Base-by-base conservation (phyloP, 1,284 basidiomycete species). In the Heterobasidion parviporum region DNA sequence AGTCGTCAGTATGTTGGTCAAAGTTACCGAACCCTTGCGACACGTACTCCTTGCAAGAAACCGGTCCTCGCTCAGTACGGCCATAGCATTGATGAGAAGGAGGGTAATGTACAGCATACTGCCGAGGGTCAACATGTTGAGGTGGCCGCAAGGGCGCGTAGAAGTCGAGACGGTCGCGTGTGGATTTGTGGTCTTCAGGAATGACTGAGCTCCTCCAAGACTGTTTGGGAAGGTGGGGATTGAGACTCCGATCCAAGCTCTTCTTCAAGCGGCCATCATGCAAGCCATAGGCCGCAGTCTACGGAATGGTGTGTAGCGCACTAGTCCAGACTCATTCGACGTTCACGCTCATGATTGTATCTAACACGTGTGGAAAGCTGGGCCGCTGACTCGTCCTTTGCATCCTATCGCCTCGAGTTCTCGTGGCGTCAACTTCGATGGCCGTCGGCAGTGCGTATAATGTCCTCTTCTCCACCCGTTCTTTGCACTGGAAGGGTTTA, bases 51-150 rank as follows among this genome's bases (percentile, higher is more conserved):
- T 78, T 20, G 93, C 90, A 50, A 98, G 82, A 71, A 98, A 98
- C 1, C 95, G 82, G 64, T 98, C 95, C 72, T 98, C 95, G 66
- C 87, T 97, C 55, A 98, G 78, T 57, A 98, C 88, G 8, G 95
- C 95, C 66, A 98, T 82, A 34, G 93, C 92, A 70, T 98, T 98
- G 61, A 94, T 85, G 68, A 98, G 76, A 45, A 98, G 83, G 15
- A 98, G 73, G 36, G 78, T 71, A 56, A 88, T 82, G 70, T 91
- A 87, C 62, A 92, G 70, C 60, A 90, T 77, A 14, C 79, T 81
- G 49, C 87, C 87, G 53, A 91, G 70, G 52, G 74, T 65, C 59
- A 77, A 70, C 66, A 79, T 74, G 67, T 77, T 79, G 54, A 45
- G 33, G 8, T 16, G n/a, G 41, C 41, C 46, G 10, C 46, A 32